Evolutionary conservation across 306 rosid genomes (phyloP), one percentile per base, ranked within the genome.

Genomic region (Acacia acuminata): DNA sequence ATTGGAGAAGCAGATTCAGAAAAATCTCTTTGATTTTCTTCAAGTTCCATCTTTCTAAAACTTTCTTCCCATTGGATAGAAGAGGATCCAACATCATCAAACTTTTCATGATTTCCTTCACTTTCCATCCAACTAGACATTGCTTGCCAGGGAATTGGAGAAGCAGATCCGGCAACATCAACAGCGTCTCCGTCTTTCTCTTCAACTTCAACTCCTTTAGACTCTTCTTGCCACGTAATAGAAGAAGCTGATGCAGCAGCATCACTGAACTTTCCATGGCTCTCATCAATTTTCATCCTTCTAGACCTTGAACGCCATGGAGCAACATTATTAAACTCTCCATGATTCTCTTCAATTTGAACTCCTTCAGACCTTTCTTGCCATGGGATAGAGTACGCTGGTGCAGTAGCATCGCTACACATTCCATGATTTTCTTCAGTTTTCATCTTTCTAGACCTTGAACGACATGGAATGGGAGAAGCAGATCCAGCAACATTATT

Each of bases 1-100:
- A 82, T 70, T 0, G 90, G 89, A 25, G 91, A 91, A 87, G 92
- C 78, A 14, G 90, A 83, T 65, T 89, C 85, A 77, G 67, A 65
- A 79, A 83, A 87, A 68, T 72, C 84, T 85, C 78, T 84, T 20
- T 61, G 66, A 32, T 75, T 82, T 17, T 79, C 89, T 81, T 87
- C 89, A 75, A 45, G 84, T 73, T 48, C 87, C 84, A 43, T 80
- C 81, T 76, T 88, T 81, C 81, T 80, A 24, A 24, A 27, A 19
- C 86, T 88, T 3, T 90, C 87, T 79, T 32, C 86, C 87, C 81
- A 82, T 3, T 82, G 87, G 82, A 75, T 65, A 20, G 87, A 81
- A 32, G 89, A 88, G 30, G 87, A 80, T 20, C 87, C 76, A 71
- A 71, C 51, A 73, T 76, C 86, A 76, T 83, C 81, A 66, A 91